Evolutionary conservation across 345 rosid genomes (phyloP).

Genomic region (Boechera divaricarpa): DNA sequence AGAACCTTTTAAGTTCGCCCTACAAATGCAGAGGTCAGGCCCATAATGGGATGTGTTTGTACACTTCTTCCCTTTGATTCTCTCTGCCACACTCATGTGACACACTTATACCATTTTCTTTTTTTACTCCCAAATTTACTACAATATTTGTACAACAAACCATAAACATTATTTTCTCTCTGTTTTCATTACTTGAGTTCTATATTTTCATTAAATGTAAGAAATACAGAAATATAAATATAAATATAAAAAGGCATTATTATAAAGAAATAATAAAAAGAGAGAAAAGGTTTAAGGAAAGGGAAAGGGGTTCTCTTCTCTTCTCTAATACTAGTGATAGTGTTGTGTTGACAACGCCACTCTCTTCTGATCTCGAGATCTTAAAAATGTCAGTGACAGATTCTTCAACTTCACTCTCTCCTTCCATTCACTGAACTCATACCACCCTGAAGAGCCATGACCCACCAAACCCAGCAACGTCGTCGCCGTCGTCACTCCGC

Average conservation of each 20-base stretch:
- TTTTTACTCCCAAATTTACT: background rate
- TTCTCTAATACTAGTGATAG: background rate
- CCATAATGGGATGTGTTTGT: constrained; percentile 40
- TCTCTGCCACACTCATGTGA: constrained; percentile 40
- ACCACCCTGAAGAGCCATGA: constrained; percentile 47
- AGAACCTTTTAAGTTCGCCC: background rate
- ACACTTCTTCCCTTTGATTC: constrained; percentile 35
- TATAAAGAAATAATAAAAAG: background rate
- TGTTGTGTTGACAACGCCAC: constrained; percentile 37
- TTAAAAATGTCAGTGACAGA: constrained; percentile 27
- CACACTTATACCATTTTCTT: constrained; percentile 9
- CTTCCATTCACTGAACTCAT: constrained; percentile 24
- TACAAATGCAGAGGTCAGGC: constrained; percentile 31
- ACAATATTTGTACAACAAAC: background rate
- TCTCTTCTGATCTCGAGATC: constrained; percentile 34
- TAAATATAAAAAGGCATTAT: background rate
- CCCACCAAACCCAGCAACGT: constrained; percentile 37
- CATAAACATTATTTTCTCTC: background rate
- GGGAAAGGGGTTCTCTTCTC: constrained; percentile 7
- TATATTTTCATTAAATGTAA: background rate
- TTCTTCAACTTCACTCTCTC: constrained; percentile 28
- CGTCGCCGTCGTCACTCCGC: constrained; percentile 56
- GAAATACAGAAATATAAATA: background rate
- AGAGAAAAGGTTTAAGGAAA: constrained; percentile 33
- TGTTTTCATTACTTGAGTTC: background rate